Evolutionary conservation across 805 yeast species (phyloP).

Genomic region (Candida insectalens): DNA sequence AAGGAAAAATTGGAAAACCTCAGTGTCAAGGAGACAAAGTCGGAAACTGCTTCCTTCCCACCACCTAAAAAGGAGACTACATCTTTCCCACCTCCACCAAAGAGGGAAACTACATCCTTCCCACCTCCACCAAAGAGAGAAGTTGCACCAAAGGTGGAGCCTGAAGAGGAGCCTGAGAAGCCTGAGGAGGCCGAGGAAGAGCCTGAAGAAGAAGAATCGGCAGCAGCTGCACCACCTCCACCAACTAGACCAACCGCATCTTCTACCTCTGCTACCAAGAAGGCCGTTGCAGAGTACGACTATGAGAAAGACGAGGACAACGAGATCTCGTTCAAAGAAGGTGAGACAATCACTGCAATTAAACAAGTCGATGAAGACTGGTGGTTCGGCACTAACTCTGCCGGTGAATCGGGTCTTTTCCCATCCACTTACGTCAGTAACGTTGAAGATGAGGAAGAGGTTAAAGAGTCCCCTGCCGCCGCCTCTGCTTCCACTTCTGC

Average conservation of each 20-base stretch:
- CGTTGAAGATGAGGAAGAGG: slow-evolving; percentile 16
- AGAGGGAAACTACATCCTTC: slow-evolving; percentile 3
- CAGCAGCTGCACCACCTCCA: slow-evolving; percentile 16
- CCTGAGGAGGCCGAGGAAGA: slow-evolving; percentile 12
- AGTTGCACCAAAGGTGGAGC: slow-evolving; percentile 6
- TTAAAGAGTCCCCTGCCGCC: slow-evolving; percentile 12
- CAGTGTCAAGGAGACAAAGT: not conserved
- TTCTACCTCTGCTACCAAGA: slow-evolving; percentile 9
- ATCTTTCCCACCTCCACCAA: slow-evolving; percentile 14
- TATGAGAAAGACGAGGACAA: slow-evolving; percentile 69
- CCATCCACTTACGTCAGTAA: slow-evolving; percentile 44
- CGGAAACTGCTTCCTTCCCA: not conserved
- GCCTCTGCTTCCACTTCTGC: slow-evolving; percentile 12
- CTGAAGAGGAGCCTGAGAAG: slow-evolving; percentile 8
- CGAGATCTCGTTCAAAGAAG: slow-evolving; percentile 59
- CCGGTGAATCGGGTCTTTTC: slow-evolving; percentile 44
- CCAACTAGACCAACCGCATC: slow-evolving; percentile 13
- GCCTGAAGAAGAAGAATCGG: slow-evolving; percentile 13
- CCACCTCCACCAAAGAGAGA: slow-evolving; percentile 15
- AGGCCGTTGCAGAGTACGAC: slow-evolving; percentile 78
- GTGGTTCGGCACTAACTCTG: slow-evolving; percentile 37
- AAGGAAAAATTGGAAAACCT: not conserved
- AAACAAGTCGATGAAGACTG: slow-evolving; percentile 69
- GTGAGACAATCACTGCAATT: slow-evolving; percentile 56
- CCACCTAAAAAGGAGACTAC: not conserved